Base-by-base conservation (phyloP, 2,329 filamentous ascomycete species). In the Fusarium subtropicale region DNA sequence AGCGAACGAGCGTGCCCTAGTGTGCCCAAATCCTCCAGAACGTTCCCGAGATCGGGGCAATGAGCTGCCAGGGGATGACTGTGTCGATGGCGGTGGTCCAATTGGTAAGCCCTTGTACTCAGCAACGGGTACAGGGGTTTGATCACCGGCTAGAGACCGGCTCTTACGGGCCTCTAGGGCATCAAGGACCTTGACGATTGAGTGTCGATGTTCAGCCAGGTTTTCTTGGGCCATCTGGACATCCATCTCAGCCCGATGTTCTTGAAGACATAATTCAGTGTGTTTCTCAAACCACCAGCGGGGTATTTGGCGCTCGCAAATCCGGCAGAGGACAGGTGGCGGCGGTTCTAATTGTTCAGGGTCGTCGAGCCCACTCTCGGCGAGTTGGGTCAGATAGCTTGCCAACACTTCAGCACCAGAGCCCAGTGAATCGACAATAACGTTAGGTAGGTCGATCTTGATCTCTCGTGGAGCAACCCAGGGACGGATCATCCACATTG, bases 261-360 rank as follows among this genome's bases (percentile, higher is more conserved):
- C 96, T 77, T 98, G 94, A 57, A 97, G 84, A 76, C 96, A 99
- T 22, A 98, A 83, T 75, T 99, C 97, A 3, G 95, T 97, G 78
- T 99, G 96, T 79, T 98, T 99, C 81, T 99, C 96, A 74, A 99
- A 99, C 97, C 96, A 99, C 96, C 96, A 99, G 1, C 95, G 94
- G 7, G 93, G 93, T 64, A 99, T 98, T 67, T 97, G 93, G 56
- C 96, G 92, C 78, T 99, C 96, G 79, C 96, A 99, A 57, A 99
- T 98, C 54, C 96, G 93, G 79, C 96, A 99, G 18, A 99, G 87
- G 7, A 98, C 91, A 1, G 94, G 93, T 0, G 95, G 94, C 4
- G 93, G 93, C 7, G 93, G 93, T 12, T 93, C 90, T 77, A 94
- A 90, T 74, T 91, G 89, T 51, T 88, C 87, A 22, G 92, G 90